Percentiles rank a stretch among this genome's conserved stretches.
phyloP scores from a whole-genome alignment of 2,329 filamentous ascomycete species.

The Stagonosporopsis tanaceti region DNA sequence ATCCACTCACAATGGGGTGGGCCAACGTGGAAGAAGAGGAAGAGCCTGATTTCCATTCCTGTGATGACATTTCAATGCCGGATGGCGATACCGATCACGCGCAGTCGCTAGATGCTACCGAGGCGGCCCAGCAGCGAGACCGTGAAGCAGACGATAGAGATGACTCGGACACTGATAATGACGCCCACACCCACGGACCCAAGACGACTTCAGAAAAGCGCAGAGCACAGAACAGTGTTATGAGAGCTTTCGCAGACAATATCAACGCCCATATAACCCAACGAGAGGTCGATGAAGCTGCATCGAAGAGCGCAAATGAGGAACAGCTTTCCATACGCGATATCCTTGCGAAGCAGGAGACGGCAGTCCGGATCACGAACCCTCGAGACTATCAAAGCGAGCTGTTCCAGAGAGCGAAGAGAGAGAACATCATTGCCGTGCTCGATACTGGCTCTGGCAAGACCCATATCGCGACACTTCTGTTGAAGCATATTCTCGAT shows the following conservation, averaged over 20 bases:
- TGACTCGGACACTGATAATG: constrained; percentile 36
- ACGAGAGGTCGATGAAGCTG: constrained; percentile 49
- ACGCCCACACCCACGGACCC: constrained; percentile 32
- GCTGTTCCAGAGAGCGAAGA: constrained; percentile 85
- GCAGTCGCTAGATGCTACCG: neutral
- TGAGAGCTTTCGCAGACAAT: constrained; percentile 53
- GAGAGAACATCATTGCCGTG: constrained; percentile 88
- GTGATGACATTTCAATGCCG: constrained; percentile 17
- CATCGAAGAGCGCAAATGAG: constrained; percentile 50
- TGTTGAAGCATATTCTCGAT: constrained; percentile 79
- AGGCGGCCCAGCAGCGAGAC: neutral
- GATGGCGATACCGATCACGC: constrained; percentile 6
- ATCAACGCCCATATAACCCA: constrained; percentile 54
- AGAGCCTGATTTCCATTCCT: constrained; percentile 24
- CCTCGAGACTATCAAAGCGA: constrained; percentile 92
- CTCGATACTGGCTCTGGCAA: constrained; percentile 96
- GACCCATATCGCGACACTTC: constrained; percentile 90
- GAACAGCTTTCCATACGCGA: constrained; percentile 62
- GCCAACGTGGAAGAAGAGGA: constrained; percentile 29
- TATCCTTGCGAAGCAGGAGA: constrained; percentile 62
- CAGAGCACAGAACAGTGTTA: constrained; percentile 52
- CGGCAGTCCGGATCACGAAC: constrained; percentile 70
- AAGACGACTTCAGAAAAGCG: constrained; percentile 49
- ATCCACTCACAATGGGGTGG: constrained; percentile 27
- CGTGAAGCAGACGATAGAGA: constrained; percentile 12